phyloP scores from a whole-genome alignment of 148 eudicot genomes.

The Fagopyrum homotropicum region DNA sequence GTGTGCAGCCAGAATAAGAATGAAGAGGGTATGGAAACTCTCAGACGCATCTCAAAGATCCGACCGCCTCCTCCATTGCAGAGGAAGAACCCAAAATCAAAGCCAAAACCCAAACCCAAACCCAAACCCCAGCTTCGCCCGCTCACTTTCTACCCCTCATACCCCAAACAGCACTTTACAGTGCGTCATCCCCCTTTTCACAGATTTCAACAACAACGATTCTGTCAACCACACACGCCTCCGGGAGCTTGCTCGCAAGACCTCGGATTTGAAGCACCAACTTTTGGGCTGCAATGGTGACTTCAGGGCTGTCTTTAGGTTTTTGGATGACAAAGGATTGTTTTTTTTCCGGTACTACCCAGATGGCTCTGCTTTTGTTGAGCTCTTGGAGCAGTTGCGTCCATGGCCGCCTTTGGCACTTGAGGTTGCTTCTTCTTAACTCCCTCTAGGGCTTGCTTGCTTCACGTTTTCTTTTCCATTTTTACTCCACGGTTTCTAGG shows the following conservation, averaged over 20 bases:
- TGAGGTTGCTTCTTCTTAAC: not conserved
- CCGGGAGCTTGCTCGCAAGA: conserved; percentile 12
- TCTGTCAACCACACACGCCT: not conserved
- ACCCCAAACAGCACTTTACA: not conserved
- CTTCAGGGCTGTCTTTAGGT: conserved; percentile 15
- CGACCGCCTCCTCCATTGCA: not conserved
- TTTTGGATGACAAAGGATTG: conserved; percentile 41
- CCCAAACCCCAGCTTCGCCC: not conserved
- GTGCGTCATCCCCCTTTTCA: not conserved
- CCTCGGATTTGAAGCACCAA: conserved; percentile 37
- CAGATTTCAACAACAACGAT: not conserved
- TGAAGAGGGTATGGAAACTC: not conserved
- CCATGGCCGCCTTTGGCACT: conserved; percentile 15
- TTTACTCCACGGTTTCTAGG: not conserved
- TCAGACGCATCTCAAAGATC: not conserved
- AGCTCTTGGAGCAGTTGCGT: conserved; percentile 50
- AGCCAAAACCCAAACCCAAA: not conserved
- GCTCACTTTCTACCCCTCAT: not conserved
- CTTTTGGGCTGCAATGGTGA: conserved; percentile 20
- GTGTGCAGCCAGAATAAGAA: not conserved
- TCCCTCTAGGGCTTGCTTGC: not conserved
- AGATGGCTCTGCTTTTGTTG: conserved; percentile 53
- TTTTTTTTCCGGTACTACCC: conserved; percentile 29
- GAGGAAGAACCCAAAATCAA: not conserved
- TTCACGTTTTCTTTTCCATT: not conserved